These are phyloP conservation scores for Simmondsia chinensis DNA, from an alignment of 148 eudicot species.

Conservation along the genomic window DNA sequence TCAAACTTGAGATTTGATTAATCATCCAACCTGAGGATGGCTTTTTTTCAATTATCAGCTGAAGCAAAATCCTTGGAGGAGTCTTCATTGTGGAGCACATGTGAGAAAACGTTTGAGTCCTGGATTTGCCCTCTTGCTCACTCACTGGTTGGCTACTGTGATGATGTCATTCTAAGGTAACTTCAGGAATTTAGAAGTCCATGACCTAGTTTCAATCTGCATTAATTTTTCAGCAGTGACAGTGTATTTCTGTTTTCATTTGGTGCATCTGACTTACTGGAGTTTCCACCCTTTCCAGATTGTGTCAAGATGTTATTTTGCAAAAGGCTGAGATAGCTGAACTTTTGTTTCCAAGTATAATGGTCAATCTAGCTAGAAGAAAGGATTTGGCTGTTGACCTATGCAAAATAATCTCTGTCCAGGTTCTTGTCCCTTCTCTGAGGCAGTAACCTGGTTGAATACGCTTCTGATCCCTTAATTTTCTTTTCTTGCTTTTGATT, in stretches of 20 bases:
- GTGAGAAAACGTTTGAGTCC: conserved; percentile 59
- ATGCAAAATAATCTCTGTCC: conserved; percentile 60
- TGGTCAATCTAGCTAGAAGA: conserved; percentile 72
- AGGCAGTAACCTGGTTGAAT: not conserved
- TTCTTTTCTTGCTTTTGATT: not conserved
- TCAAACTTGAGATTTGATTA: conserved; percentile 5
- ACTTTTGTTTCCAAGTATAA: conserved; percentile 60
- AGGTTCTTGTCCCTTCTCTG: conserved; percentile 28
- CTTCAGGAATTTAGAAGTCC: not conserved
- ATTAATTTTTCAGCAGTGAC: not conserved
- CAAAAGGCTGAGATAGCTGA: conserved; percentile 93
- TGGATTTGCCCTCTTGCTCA: conserved; percentile 92
- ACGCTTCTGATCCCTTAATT: not conserved
- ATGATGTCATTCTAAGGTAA: conserved; percentile 75
- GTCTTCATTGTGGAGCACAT: conserved; percentile 55
- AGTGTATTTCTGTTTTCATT: not conserved
- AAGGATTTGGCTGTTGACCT: conserved; percentile 55
- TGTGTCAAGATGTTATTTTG: conserved; percentile 86
- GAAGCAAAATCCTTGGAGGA: conserved; percentile 68
- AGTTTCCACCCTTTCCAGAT: conserved; percentile 28
- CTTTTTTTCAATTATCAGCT: conserved; percentile 60
- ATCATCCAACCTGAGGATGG: too few species aligned
- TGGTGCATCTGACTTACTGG: not conserved
- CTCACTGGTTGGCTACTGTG: conserved; percentile 71
- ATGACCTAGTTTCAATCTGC: conserved; percentile 4